These are phyloP conservation scores for Rhodosporidiobolus odoratus DNA, from an alignment of 768 basidiomycete species.

Conservation along the genomic window DNA sequence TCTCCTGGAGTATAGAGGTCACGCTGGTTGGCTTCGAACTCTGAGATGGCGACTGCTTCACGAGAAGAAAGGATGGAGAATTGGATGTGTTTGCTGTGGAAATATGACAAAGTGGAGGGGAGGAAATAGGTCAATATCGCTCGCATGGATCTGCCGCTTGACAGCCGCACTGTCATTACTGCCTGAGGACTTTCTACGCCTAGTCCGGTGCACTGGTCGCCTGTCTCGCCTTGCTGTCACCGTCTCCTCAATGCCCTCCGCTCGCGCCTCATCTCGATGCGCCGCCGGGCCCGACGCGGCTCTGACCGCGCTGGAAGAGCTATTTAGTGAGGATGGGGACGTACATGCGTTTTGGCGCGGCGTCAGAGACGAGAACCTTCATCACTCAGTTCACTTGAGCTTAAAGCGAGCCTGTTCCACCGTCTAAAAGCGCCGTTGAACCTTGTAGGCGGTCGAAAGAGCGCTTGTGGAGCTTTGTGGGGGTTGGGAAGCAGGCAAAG, in stretches of 20 bases:
- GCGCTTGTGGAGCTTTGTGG: too few relatives aligned
- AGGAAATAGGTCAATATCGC: background rate
- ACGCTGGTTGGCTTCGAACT: conserved; percentile 89
- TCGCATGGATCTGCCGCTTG: background rate
- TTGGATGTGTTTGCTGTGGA: conserved; percentile 80
- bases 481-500: too few relatives aligned
- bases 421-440: background rate
- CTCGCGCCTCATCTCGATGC: background rate
- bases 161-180: background rate
- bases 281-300: too few relatives aligned
- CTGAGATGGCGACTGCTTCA: conserved; percentile 90
- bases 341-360: conserved; percentile 36
- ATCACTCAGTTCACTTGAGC: background rate
- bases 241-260: background rate
- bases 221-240: background rate
- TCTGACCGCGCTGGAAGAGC: background rate
- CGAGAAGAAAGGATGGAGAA: conserved; percentile 90
- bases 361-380: conserved; percentile 32
- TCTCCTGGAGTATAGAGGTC: conserved; percentile 81
- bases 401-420: background rate
- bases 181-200: background rate
- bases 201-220: too few relatives aligned
- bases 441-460: too few relatives aligned
- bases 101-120: background rate
- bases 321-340: background rate